Conservation (phyloP, 2,329 filamentous ascomycete genomes). For the Fusarium irregulare region DNA sequence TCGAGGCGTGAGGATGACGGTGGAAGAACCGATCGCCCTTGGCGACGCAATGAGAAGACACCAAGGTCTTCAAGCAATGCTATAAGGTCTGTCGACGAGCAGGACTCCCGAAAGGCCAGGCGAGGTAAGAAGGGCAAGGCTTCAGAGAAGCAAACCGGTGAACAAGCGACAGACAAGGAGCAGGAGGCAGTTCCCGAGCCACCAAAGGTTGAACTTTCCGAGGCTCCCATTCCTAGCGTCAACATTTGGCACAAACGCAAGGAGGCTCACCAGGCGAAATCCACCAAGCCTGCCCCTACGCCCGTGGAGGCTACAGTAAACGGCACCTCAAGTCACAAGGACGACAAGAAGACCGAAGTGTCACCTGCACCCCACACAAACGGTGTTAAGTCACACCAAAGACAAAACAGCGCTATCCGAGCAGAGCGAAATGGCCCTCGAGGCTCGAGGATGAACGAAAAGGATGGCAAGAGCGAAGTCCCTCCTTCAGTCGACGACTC, state of each 20-base stretch:
- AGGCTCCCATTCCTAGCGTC: conserved; percentile 83
- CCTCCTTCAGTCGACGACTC: conserved; percentile 79
- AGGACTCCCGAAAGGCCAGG: conserved; percentile 57
- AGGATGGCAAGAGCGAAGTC: conserved; percentile 52
- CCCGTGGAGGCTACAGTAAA: conserved; percentile 55
- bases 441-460: conserved; percentile 59
- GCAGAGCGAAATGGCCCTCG: conserved; percentile 59
- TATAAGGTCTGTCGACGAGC: conserved; percentile 74
- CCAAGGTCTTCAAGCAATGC: conserved; percentile 71
- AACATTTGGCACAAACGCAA: conserved; percentile 90
- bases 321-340: conserved; percentile 42
- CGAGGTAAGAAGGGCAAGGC: conserved; percentile 71
- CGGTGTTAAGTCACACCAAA: conserved; percentile 57
- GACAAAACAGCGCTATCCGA: conserved; percentile 55
- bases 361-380: conserved; percentile 47
- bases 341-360: conserved; percentile 59
- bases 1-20: conserved; percentile 54
- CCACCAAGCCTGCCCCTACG: conserved; percentile 50
- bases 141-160: conserved; percentile 56
- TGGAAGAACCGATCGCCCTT: conserved; percentile 54
- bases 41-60: conserved; percentile 58
- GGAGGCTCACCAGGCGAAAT: conserved; percentile 70
- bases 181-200: conserved; percentile 57
- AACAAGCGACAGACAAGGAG: conserved; percentile 68
- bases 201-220: conserved; percentile 75